A percentile compares a stretch with the other conserved stretches of the same genome.
These are phyloP conservation scores for Dendryphion nanum DNA, from an alignment of 2,329 filamentous ascomycete species.

Conservation along the genomic window DNA sequence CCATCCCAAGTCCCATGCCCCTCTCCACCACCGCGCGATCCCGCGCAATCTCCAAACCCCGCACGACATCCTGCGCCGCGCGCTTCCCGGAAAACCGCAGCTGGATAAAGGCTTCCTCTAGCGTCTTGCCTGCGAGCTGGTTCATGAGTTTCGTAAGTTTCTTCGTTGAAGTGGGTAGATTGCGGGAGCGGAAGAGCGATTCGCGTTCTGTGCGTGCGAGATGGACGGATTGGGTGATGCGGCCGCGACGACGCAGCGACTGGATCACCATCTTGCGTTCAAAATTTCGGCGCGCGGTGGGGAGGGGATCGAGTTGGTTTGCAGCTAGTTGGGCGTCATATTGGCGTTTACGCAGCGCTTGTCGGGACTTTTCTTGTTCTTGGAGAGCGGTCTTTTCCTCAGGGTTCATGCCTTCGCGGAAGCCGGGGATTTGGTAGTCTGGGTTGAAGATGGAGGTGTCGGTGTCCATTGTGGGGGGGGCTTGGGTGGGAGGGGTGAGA, in stretches of 20 bases:
- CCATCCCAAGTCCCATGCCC: constrained; percentile 73
- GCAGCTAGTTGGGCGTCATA: constrained; percentile 50
- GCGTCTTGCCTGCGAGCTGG: constrained; percentile 89
- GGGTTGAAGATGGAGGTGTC: constrained; percentile 23
- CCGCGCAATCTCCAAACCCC: constrained; percentile 76
- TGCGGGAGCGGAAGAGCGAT: constrained; percentile 61
- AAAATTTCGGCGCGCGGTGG: constrained; percentile 68
- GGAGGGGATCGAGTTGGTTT: constrained; percentile 71
- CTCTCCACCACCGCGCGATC: constrained; percentile 76
- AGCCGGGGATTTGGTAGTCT: constrained; percentile 25
- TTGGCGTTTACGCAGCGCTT: constrained; percentile 2
- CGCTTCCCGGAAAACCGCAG: constrained; percentile 97
- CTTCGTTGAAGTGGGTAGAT: constrained; percentile 83
- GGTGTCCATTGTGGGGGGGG: constrained; percentile 16
- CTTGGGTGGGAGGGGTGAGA: constrained; percentile 5
- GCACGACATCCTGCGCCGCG: constrained; percentile 74
- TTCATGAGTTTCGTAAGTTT: constrained; percentile 83
- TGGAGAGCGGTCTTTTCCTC: constrained; percentile 16
- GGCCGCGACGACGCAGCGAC: constrained; percentile 66
- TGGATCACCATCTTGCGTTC: constrained; percentile 82
- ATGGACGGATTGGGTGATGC: constrained; percentile 63
- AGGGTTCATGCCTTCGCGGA: constrained; percentile 13
- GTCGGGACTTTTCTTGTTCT: constrained; percentile 8
- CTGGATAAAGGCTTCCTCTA: constrained; percentile 90
- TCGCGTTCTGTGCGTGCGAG: constrained; percentile 66